Conservation (phyloP, 257 asterid species). For the Vinca minor region DNA sequence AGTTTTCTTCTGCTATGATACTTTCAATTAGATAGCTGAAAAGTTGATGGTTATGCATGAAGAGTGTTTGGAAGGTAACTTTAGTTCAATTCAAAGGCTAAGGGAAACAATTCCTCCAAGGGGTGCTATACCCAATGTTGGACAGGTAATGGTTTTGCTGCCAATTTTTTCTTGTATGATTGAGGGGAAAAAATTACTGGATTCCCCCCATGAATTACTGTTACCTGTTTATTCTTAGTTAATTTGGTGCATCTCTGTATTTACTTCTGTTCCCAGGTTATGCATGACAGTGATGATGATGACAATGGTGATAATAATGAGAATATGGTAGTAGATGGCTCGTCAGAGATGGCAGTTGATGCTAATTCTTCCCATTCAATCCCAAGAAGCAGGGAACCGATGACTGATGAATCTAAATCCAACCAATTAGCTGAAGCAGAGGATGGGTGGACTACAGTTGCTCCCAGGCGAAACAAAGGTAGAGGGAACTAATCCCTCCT, state of each 20-base stretch:
- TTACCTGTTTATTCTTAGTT: no score
- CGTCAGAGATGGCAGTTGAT: constrained; percentile 48
- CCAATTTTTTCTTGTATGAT: no score
- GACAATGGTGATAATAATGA: constrained; percentile 23
- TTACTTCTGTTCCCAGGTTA: neutral
- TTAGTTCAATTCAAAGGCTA: constrained; percentile 35
- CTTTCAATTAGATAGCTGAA: constrained; percentile 37
- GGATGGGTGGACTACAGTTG: constrained; percentile 51
- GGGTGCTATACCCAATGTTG: constrained; percentile 21
- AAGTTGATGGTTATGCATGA: constrained; percentile 63
- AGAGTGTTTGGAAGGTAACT: constrained; percentile 59
- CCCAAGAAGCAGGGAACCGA: constrained; percentile 9
- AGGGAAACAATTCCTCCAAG: constrained; percentile 33
- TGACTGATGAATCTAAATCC: constrained; percentile 12
- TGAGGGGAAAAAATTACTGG: neutral
- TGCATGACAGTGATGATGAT: constrained; percentile 16
- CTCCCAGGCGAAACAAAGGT: constrained; percentile 36
- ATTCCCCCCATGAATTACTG: neutral
- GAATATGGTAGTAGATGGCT: constrained; percentile 12
- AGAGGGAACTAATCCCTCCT: constrained; percentile 22
- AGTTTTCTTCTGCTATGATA: neutral
- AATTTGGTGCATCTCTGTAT: no score
- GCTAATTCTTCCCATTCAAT: constrained; percentile 19
- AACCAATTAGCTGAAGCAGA: constrained; percentile 24
- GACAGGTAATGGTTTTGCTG: constrained; percentile 49